Base-by-base conservation (phyloP, 208 protist species). In the Crithidia brevicula region DNA sequence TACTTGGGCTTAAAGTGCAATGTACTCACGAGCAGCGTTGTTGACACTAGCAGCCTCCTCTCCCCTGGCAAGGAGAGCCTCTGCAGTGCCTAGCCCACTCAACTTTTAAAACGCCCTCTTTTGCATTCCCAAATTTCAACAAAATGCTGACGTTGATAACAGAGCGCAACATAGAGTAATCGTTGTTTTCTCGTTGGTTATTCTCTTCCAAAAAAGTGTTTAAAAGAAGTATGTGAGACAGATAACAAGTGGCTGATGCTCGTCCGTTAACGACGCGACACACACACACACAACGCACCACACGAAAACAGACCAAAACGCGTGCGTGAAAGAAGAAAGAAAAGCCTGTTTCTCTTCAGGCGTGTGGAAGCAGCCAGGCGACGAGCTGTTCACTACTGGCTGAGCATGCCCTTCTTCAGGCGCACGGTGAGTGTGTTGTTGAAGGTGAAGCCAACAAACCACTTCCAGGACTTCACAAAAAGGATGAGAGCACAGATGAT, bases 381-480 rank as follows among this genome's bases (percentile, higher is more conserved):
- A 22, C 30, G 42, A 23, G 0, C 23, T 7, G 0, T 43, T 51
- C 30, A 13, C 45, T 64, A 75, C 36, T 72, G 58, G 22, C 84
- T 82, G 47, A 95, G 78, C 30, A 92, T 52, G 20, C 70, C 89
- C 46, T 82, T 78, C 46, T 80, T 78, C 63, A 93, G 79, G 31
- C 79, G 74, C n/a, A 88, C 86, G 22, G 86, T 89, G 22, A 92
- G 69, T 8, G 83, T 86, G 64, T 89, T 89, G 58, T 81, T 86
- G 61, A 91, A 96, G 33, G 81, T 60, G n/a, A 73, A 77, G 22
- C 67, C 60, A 20, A 93, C 73, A 43, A 93, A 82, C 80, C 77
- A 92, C 72, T 81, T 74, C 85, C 85, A 94, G 63, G 91, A 79
- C 67, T 93, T 94, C 42, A 96, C 78, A 52, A 94, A 83, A 22